Conservation (phyloP, 1,284 basidiomycete species). For the Agaricales sp. region DNA sequence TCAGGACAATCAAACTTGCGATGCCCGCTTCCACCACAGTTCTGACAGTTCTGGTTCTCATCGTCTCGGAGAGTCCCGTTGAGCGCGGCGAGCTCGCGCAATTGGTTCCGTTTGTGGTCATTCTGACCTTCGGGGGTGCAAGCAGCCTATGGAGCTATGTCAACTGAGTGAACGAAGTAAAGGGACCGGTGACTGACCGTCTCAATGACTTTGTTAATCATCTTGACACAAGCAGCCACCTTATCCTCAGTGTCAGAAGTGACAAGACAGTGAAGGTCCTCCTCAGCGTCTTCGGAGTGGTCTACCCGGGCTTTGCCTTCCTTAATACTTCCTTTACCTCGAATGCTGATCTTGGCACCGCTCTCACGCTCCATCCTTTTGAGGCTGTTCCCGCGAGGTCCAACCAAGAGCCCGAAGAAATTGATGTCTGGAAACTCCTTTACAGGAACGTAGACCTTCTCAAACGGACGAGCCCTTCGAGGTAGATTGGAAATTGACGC, state of each 20-base stretch:
- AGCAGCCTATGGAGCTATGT: constrained; percentile 57
- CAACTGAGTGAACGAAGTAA: neutral
- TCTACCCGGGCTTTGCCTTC: constrained; percentile 95
- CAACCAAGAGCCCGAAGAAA: constrained; percentile 97
- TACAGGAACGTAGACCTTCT: constrained; percentile 98
- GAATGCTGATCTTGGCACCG: constrained; percentile 97
- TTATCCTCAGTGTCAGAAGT: constrained; percentile 90
- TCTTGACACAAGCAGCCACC: constrained; percentile 81
- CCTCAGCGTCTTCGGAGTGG: constrained; percentile 93
- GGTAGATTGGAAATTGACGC: constrained; percentile 91
- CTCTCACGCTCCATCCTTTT: constrained; percentile 99
- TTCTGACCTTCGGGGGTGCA: constrained; percentile 99
- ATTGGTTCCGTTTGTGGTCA: constrained; percentile 98
- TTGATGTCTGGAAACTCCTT: constrained; percentile 99
- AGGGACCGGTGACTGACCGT: constrained; percentile 49
- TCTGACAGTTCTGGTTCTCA: constrained; percentile 99
- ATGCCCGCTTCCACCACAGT: constrained; percentile 90
- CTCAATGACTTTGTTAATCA: constrained; percentile 98
- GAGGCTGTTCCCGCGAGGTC: constrained; percentile 96
- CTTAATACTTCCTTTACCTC: constrained; percentile 97
- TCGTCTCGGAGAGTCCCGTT: constrained; percentile 99
- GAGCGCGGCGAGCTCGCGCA: constrained; percentile 93
- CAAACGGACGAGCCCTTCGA: constrained; percentile 84
- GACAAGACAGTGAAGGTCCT: constrained; percentile 97
- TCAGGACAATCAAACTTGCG: constrained; percentile 97